Conservation (phyloP, 345 rosid species). For the Lepidium africanum region DNA sequence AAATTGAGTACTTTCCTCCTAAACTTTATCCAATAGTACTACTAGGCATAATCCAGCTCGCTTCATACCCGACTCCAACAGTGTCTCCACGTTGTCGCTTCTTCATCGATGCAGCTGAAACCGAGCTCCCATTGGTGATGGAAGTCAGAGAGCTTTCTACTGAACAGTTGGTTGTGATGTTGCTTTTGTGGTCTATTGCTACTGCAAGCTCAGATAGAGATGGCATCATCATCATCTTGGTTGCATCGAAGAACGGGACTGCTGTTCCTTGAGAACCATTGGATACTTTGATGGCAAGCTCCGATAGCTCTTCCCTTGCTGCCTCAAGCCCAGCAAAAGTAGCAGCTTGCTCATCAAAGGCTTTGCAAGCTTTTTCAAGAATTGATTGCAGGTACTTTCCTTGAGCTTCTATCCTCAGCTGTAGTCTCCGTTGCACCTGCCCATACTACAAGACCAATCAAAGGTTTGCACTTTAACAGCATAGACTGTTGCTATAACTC, state of each 20-base stretch:
- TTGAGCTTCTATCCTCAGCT: constrained; percentile 90
- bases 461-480: constrained; percentile 3
- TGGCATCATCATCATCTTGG: constrained; percentile 53
- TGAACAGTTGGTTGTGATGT: constrained; percentile 50
- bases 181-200: constrained; percentile 47
- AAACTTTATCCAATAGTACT: constrained; percentile 26
- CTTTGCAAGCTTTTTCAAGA: constrained; percentile 93
- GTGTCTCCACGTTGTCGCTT: constrained; percentile 57
- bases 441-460: constrained; percentile 16
- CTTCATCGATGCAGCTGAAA: constrained; percentile 45
- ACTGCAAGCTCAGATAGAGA: constrained; percentile 60
- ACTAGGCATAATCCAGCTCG: constrained; percentile 64
- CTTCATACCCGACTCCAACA: constrained; percentile 47
- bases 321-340: constrained; percentile 73
- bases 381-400: constrained; percentile 86
- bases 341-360: constrained; percentile 66
- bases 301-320: constrained; percentile 88
- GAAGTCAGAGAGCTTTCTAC: constrained; percentile 79
- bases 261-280: constrained; percentile 46
- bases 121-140: constrained; percentile 48
- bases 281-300: constrained; percentile 68
- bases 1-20: neutral
- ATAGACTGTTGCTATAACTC: neutral
- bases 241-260: constrained; percentile 32
- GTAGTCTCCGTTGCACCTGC: constrained; percentile 93